phyloP scores from a whole-genome alignment of 768 basidiomycete genomes.

The Rhizopogon vinicolor region DNA sequence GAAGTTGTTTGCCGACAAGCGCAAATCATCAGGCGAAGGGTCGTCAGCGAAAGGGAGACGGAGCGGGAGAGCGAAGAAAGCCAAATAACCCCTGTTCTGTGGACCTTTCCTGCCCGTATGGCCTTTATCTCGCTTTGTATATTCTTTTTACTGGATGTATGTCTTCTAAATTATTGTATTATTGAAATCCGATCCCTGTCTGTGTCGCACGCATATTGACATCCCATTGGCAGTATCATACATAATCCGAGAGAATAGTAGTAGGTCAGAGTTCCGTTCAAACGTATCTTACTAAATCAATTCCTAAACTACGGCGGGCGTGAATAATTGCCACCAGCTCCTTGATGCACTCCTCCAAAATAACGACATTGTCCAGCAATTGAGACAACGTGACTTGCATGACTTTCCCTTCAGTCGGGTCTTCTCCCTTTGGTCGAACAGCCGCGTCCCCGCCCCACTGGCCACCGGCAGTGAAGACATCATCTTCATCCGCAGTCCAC shows the following conservation, averaged over 20 bases:
- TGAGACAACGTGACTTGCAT: conserved; percentile 70
- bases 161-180: background rate
- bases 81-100: conserved; percentile 19
- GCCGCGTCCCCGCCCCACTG: conserved; percentile 36
- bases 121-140: background rate
- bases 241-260: no score
- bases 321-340: conserved; percentile 85
- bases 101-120: background rate
- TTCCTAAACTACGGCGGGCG: conserved; percentile 77
- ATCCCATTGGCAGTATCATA: no score
- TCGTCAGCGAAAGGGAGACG: conserved; percentile 22
- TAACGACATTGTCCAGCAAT: conserved; percentile 89
- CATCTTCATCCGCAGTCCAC: conserved; percentile 64
- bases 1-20: conserved; percentile 46
- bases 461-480: conserved; percentile 54
- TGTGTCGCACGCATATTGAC: no score
- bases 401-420: conserved; percentile 27
- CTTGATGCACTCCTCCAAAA: conserved; percentile 93
- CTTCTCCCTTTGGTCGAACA: conserved; percentile 16
- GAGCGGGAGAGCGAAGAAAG: conserved; percentile 28
- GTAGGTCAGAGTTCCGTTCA: conserved; percentile 23
- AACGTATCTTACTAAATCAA: conserved; percentile 76
- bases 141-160: background rate
- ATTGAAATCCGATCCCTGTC: background rate
- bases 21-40: conserved; percentile 22